Percentiles rank a stretch among this genome's conserved stretches.
Conservation (phyloP, 148 eudicot genomes). For the Oxyria digyna region DNA sequence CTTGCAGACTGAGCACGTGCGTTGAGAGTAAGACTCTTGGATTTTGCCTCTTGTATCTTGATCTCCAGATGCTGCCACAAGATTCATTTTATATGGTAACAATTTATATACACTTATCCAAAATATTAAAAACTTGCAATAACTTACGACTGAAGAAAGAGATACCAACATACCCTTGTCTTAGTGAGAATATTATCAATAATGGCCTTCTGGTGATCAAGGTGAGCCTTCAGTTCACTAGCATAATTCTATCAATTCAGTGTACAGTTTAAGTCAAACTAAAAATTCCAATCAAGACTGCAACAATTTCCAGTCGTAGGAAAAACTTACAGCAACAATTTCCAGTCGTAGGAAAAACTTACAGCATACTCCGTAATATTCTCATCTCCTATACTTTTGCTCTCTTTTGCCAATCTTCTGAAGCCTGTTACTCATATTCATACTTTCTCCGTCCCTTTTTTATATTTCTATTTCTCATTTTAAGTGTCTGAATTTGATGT, state of each 20-base stretch:
- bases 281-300: not conserved
- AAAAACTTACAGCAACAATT: constrained; percentile 49
- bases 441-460: no score
- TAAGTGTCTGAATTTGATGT: no score
- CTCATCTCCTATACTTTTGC: constrained; percentile 89
- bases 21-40: constrained; percentile 87
- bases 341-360: constrained; percentile 17
- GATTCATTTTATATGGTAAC: not conserved
- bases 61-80: constrained; percentile 69
- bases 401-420: constrained; percentile 87
- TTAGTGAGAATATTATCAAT: constrained; percentile 81
- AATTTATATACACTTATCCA: no score
- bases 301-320: not conserved
- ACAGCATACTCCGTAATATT: constrained; percentile 84
- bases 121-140: no score
- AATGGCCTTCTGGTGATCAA: constrained; percentile 75
- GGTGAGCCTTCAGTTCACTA: constrained; percentile 64
- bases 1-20: constrained; percentile 96
- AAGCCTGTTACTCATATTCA: constrained; percentile 74
- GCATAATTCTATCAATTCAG: constrained; percentile 62
- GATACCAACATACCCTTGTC: constrained; percentile 50
- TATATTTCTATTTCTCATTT: no score
- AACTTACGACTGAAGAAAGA: not conserved
- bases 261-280: not conserved
- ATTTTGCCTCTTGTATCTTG: constrained; percentile 90